Percentiles rank a stretch among this genome's conserved stretches.
phyloP scores from a whole-genome alignment of 306 rosid species.

The Inga laurina region DNA sequence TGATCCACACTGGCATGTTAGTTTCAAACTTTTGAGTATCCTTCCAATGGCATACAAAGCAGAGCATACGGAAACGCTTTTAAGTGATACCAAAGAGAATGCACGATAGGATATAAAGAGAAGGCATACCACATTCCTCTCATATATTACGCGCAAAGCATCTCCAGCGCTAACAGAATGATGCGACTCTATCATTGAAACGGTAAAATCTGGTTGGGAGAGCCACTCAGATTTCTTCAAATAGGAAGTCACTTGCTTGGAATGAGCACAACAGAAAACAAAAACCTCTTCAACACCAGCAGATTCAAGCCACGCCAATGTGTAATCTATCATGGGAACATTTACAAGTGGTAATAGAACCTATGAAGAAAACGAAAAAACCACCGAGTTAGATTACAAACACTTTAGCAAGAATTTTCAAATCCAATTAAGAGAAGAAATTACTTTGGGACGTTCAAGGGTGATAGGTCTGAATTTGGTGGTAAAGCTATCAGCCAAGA shows the following conservation, averaged over 20 bases:
- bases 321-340: conserved; percentile 89
- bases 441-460: conserved; percentile 93
- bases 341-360: conserved; percentile 85
- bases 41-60: background rate
- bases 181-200: conserved; percentile 81
- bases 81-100: background rate
- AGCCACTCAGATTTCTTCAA: conserved; percentile 84
- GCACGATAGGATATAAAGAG: background rate
- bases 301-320: conserved; percentile 94
- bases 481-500: conserved; percentile 87
- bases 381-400: background rate
- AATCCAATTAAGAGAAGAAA: background rate
- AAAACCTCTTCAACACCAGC: conserved; percentile 97
- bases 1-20: background rate
- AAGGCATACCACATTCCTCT: conserved; percentile 87
- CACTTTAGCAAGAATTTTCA: background rate
- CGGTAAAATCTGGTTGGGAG: conserved; percentile 71
- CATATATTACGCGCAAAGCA: conserved; percentile 84
- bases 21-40: conserved; percentile 21
- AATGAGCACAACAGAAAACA: conserved; percentile 90
- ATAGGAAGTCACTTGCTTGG: conserved; percentile 82
- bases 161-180: conserved; percentile 92
- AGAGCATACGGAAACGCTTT: background rate
- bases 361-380: conserved; percentile 35
- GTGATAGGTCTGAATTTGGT: conserved; percentile 97